Percentiles rank a stretch among this genome's conserved stretches.
Evolutionary conservation across 2,329 filamentous ascomycete species (phyloP).

Genomic region (Phoma sp.): DNA sequence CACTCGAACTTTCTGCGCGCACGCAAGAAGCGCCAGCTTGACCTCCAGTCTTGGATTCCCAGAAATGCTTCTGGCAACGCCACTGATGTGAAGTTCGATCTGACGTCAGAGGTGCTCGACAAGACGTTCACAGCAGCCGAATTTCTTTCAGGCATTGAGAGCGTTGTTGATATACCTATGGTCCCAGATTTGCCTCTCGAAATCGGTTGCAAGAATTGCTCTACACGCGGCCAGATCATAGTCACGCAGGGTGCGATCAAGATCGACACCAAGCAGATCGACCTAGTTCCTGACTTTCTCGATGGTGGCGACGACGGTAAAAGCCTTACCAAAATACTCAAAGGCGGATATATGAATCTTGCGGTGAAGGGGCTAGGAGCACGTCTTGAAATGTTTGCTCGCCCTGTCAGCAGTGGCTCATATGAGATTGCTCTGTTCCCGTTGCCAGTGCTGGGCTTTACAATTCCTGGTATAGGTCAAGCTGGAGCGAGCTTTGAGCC

Average conservation of each 20-base stretch:
- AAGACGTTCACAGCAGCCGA: conserved; percentile 30
- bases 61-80: conserved; percentile 26
- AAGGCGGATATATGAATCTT: conserved; percentile 44
- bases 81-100: conserved; percentile 28
- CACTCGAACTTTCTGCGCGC: conserved; percentile 31
- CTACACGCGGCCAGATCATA: conserved; percentile 37
- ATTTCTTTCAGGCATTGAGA: conserved; percentile 24
- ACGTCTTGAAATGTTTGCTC: conserved; percentile 43
- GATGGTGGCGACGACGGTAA: conserved; percentile 32
- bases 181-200: conserved; percentile 34
- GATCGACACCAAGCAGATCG: conserved; percentile 33
- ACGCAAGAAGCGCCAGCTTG: conserved; percentile 24
- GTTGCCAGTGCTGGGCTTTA: conserved; percentile 39
- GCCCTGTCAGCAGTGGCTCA: conserved; percentile 27
- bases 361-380: conserved; percentile 37
- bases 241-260: conserved; percentile 41
- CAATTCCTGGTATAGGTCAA: conserved; percentile 45
- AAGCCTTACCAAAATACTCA: conserved; percentile 35
- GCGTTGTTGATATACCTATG: conserved; percentile 3
- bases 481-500: conserved; percentile 45
- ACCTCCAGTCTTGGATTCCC: conserved; percentile 24
- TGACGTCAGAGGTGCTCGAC: conserved; percentile 29
- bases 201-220: conserved; percentile 47
- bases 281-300: conserved; percentile 32
- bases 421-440: conserved; percentile 32